These are phyloP conservation scores for Diaporthe sp. DNA, from an alignment of 2,329 filamentous ascomycete species.

Conservation along the genomic window DNA sequence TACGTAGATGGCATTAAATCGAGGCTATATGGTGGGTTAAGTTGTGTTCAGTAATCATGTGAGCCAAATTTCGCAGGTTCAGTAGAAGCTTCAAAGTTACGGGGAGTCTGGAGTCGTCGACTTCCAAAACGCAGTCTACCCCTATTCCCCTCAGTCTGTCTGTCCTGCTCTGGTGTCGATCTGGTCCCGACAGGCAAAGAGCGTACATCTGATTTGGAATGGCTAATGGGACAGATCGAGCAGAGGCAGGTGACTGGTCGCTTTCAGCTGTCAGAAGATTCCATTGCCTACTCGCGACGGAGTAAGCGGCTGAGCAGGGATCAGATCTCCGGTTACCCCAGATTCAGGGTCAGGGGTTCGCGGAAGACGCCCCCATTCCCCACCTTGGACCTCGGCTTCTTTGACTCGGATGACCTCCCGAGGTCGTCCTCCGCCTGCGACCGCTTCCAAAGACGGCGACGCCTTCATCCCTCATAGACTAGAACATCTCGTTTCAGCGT, in stretches of 20 bases:
- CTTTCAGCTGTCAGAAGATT: slow-evolving; percentile 33
- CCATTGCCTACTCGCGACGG: background rate
- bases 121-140: too few species aligned
- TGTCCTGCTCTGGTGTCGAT: too few species aligned
- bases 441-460: background rate
- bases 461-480: background rate
- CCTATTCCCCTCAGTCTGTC: background rate
- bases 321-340: slow-evolving; percentile 24
- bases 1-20: too few species aligned
- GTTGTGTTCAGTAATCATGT: too few species aligned
- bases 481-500: slow-evolving; percentile 7
- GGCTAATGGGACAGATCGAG: background rate
- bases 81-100: background rate
- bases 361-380: slow-evolving; percentile 18
- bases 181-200: background rate
- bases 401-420: slow-evolving; percentile 21
- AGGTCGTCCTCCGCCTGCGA: background rate
- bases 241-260: slow-evolving; percentile 8
- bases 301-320: slow-evolving; percentile 22
- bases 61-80: background rate
- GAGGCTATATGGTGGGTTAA: background rate
- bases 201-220: background rate
- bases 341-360: slow-evolving; percentile 25
- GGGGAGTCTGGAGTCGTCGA: too few species aligned
- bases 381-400: slow-evolving; percentile 40